Evolutionary conservation across 1,139 yeast genomes (phyloP), one percentile per base, ranked within the genome.

Genomic region (Yamadazyma pseudoaaseri): DNA sequence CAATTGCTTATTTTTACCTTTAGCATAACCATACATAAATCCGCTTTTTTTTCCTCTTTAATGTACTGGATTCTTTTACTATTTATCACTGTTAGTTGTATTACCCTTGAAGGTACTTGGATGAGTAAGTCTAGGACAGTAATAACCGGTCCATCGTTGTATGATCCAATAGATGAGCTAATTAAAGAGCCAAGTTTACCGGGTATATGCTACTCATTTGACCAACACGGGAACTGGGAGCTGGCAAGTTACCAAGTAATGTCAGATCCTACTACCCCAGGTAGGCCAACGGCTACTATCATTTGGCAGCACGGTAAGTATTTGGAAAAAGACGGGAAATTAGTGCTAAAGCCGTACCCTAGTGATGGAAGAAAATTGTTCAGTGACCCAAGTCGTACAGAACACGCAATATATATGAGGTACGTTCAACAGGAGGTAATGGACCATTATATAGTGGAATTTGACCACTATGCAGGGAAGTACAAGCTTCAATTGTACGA

Each of bases 301-400:
- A 38, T 52, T 14, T 60, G 56, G 57, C 64, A 59, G 40, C 65
- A 60, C 42, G 65, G 65, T 3, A 47, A 43, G 7, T 56, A 55
- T 33, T 24, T 44, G 7, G 29, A 35, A 11, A 33, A 47, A 38
- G 41, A 44, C 41, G 47, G 46, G 16, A 43, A 47, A 16, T 32
- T 58, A 36, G 42, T 39, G 10, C 43, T 60, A 17, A 41, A 27
- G 1, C 64, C 65, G 2, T 47, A 51, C 31, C 51, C 49, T 12
- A 54, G 54, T 11, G 65, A 60, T 39, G 64, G 64, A 1, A 39
- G 65, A 16, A 58, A 57, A 36, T 42, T 60, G 22, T 43, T 56
- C 29, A 56, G 63, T 36, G 61, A 59, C 33, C 65, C 65, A 3
- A 56, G 62, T 36, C 30, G 40, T 14, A 47, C 49, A 18, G 34